Base-by-base conservation (phyloP, 768 basidiomycete species). In the Paxillus rubicundulus region DNA sequence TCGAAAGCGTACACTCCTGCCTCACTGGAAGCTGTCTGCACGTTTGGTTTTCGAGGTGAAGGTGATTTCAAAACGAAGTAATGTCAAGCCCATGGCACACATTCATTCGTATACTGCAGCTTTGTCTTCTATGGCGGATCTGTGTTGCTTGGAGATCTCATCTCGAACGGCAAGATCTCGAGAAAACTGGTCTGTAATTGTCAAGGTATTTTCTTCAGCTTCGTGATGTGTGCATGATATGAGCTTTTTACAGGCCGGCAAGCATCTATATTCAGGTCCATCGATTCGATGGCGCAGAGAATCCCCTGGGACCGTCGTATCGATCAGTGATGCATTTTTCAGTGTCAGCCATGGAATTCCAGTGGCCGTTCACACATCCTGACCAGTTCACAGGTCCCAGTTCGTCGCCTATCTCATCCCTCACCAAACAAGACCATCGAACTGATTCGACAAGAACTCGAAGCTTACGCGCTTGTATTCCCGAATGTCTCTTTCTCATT, bases 41-140 rank as follows among this genome's bases (percentile, higher is more conserved):
- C 87, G 3, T 95, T 93, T 71, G 94, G 95, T 0, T 96, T 92
- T 71, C 82, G 95, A 59, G 94, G 95, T 34, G 95, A 98, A 87
- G 93, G 94, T 90, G 60, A 16, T 56, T 54, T 20, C 18, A 42
- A 47, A 20, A 37, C 18, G 38, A n/a, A 24, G 41, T 24, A 34
- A 47, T 24, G 41, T 24, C 24, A 48, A 20, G 42, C 47, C 47
- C 45, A 38, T 54, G 50, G 33, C 40, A 42, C 34, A 33, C 34
- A 39, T 46, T 61, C 50, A 58, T 16, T 16, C 54, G 51, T 45
- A 30, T 27, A 36, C 12, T 17, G 42, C 56, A 95, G 95, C 94
- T 3, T 70, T 97, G 47, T 87, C 91, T 16, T 95, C 93, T 43
- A 82, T 86, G 50, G 87, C 86, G 32, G 84, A 92, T 60, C 62